Conservation (phyloP, 2,329 filamentous ascomycete genomes). For the Colletotrichum spaethianum region DNA sequence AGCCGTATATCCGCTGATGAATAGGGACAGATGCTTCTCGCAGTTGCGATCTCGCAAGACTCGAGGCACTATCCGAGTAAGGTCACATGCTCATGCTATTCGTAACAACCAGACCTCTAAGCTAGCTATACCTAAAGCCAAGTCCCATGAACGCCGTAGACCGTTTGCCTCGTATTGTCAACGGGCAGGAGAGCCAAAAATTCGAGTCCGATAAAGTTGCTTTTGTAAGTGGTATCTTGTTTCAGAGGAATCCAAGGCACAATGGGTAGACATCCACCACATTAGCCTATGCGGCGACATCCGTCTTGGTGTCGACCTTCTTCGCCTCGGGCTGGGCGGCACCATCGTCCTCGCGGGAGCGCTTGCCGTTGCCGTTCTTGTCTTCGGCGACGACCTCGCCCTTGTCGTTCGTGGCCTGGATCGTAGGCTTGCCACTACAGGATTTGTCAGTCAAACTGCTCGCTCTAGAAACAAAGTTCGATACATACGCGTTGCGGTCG, state of each 20-base stretch:
- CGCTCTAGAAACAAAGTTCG: background rate
- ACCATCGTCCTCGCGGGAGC: constrained; percentile 67
- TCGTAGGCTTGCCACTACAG: constrained; percentile 55
- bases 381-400: constrained; percentile 49
- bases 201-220: constrained; percentile 39
- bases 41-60: constrained; percentile 26
- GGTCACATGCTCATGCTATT: constrained; percentile 40
- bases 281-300: constrained; percentile 40
- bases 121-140: constrained; percentile 40
- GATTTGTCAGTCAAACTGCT: constrained; percentile 28
- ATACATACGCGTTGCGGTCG: constrained; percentile 52
- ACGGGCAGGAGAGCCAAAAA: constrained; percentile 39
- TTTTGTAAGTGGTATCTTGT: constrained; percentile 42
- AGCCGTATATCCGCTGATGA: constrained; percentile 9
- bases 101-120: constrained; percentile 42
- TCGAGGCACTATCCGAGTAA: constrained; percentile 19
- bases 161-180: constrained; percentile 33
- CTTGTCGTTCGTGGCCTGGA: constrained; percentile 61
- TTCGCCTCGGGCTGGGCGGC: constrained; percentile 68
- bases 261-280: constrained; percentile 5
- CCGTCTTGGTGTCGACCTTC: constrained; percentile 72
- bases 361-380: constrained; percentile 62
- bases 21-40: constrained; percentile 14
- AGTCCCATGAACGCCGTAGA: constrained; percentile 40
- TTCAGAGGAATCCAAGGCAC: constrained; percentile 18